Evolutionary conservation across 2,329 filamentous ascomycete species (phyloP).

Genomic region (Herpomyces periplanetae): DNA sequence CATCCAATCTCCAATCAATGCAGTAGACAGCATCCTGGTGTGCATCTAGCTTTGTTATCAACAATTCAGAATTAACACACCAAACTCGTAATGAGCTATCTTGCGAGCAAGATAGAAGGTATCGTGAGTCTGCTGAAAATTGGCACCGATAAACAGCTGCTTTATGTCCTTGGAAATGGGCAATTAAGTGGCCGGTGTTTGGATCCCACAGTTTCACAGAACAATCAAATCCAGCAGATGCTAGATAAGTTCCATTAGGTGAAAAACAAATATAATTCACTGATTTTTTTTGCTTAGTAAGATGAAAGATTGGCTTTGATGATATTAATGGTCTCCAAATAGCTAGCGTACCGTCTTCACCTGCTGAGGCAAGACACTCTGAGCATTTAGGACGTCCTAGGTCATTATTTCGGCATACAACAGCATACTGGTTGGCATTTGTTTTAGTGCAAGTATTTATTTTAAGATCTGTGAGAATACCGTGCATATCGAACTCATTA

Average conservation of each 20-base stretch:
- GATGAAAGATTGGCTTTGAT: conserved; percentile 45
- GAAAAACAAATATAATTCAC: conserved; percentile 88
- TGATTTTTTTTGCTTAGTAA: conserved; percentile 81
- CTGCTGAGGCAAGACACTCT: conserved; percentile 63
- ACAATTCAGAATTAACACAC: conserved; percentile 51
- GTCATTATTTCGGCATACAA: conserved; percentile 35
- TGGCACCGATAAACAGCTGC: conserved; percentile 67
- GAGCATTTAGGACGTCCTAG: conserved; percentile 26
- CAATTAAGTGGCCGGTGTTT: conserved; percentile 33
- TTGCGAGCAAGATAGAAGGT: conserved; percentile 53
- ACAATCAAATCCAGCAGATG: conserved; percentile 69
- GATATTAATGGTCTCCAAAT: conserved; percentile 50
- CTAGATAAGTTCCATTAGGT: conserved; percentile 51
- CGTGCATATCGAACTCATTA: conserved; percentile 64
- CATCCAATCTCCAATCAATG: conserved; percentile 76
- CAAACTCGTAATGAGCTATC: conserved; percentile 83
- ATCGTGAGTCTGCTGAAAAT: conserved; percentile 64
- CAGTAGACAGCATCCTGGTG: conserved; percentile 80
- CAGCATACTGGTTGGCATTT: conserved; percentile 25
- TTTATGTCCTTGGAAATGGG: conserved; percentile 55
- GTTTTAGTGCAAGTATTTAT: conserved; percentile 21
- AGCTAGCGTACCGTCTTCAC: conserved; percentile 84
- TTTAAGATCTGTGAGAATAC: conserved; percentile 49
- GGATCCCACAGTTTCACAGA: conserved; percentile 72
- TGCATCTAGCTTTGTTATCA: conserved; percentile 45